A percentile compares a stretch with the other conserved stretches of the same genome.
Evolutionary conservation across 441 rosid species (phyloP).

Genomic region (Pelargonium cotyledonis): DNA sequence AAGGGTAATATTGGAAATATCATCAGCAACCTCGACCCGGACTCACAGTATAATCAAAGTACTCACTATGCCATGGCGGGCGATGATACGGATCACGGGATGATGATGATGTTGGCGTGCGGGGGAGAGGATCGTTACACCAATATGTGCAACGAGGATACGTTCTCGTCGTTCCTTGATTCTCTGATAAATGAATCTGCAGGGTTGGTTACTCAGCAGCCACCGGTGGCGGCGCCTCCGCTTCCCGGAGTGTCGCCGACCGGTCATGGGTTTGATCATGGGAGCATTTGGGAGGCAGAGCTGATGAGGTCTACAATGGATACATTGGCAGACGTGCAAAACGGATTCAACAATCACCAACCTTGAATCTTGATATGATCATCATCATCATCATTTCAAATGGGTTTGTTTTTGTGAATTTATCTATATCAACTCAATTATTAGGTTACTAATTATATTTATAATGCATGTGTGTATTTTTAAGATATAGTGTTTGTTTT

Average conservation of each 20-base stretch:
- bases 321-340: too few relatives aligned
- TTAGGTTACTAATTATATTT: too few relatives aligned
- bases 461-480: too few relatives aligned
- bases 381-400: too few relatives aligned
- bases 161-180: constrained; percentile 31
- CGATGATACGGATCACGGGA: background rate
- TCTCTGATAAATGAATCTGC: constrained; percentile 24
- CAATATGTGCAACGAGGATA: constrained; percentile 23
- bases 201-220: constrained; percentile 14
- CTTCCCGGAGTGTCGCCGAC: background rate
- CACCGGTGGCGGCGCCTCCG: background rate
- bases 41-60: too few relatives aligned
- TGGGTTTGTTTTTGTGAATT: too few relatives aligned
- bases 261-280: background rate
- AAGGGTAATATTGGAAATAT: too few relatives aligned
- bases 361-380: too few relatives aligned
- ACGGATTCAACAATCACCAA: too few relatives aligned
- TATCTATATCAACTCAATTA: too few relatives aligned
- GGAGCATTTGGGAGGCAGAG: constrained; percentile 13
- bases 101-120: constrained; percentile 1
- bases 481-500: too few relatives aligned
- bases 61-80: background rate
- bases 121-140: constrained; percentile 8
- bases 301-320: background rate
- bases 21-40: too few relatives aligned